Evolutionary conservation across 148 eudicot genomes (phyloP).

Genomic region (Fagopyrum tataricum): DNA sequence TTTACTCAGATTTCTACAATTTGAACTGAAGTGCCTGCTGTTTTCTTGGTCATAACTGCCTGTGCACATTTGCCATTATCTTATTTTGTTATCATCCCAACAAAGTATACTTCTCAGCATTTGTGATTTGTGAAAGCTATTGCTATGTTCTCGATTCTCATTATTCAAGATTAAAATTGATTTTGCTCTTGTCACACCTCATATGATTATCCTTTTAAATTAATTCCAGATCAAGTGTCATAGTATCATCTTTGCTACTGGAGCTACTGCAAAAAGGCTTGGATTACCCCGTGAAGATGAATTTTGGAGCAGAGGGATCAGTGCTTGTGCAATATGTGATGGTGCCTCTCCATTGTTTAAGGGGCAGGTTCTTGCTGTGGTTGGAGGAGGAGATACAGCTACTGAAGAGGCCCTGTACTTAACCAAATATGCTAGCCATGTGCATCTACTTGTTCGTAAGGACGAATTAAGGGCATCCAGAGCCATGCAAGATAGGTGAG

Average conservation of each 20-base stretch:
- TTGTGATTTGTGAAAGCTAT: not conserved
- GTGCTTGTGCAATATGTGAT: constrained; percentile 99
- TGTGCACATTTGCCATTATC: not conserved
- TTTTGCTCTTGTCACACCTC: not conserved
- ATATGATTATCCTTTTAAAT: constrained; percentile 2
- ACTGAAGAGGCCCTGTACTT: constrained; percentile 96
- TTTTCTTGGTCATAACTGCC: too few species aligned
- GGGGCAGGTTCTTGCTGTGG: constrained; percentile 99
- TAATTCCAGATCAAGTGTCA: constrained; percentile 75
- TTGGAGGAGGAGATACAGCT: constrained; percentile 99
- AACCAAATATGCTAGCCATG: constrained; percentile 95
- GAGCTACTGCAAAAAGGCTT: constrained; percentile 90
- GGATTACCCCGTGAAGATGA: constrained; percentile 89
- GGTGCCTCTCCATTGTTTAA: constrained; percentile 97
- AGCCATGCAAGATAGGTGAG: constrained; percentile 99
- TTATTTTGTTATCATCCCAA: not conserved
- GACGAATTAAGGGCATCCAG: constrained; percentile 86
- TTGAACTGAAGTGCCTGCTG: not conserved
- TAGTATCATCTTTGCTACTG: constrained; percentile 79
- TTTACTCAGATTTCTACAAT: not conserved
- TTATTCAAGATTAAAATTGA: not conserved
- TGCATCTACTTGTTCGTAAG: constrained; percentile 88
- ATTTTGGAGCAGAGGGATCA: constrained; percentile 97
- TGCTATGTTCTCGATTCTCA: not conserved
- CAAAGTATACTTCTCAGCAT: not conserved